A percentile compares a stretch with the other conserved stretches of the same genome.
These are phyloP conservation scores for Musa balbisiana DNA, from an alignment of 202 grass and related monocot species.

Conservation along the genomic window DNA sequence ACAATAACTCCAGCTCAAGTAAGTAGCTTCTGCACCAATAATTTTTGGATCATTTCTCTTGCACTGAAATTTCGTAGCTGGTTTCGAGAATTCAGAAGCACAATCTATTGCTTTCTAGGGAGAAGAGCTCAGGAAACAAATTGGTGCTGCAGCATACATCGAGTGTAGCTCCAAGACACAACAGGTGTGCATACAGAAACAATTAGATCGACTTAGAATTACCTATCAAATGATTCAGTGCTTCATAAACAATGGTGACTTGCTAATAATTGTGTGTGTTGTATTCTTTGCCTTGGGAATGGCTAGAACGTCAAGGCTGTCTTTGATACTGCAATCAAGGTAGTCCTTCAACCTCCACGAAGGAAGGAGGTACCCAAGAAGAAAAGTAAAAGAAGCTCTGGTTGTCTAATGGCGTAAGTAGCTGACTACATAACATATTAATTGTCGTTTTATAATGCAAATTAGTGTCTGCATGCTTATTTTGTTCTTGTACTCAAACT, in stretches of 20 bases:
- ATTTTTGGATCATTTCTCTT: not conserved
- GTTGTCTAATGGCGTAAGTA: slow-evolving; percentile 41
- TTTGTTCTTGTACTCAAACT: too few species aligned
- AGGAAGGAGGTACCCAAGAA: slow-evolving; percentile 48
- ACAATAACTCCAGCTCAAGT: slow-evolving; percentile 57
- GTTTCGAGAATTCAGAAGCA: not conserved
- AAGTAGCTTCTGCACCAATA: not conserved
- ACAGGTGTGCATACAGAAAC: slow-evolving; percentile 23
- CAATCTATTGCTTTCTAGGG: slow-evolving; percentile 37
- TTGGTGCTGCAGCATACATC: slow-evolving; percentile 70
- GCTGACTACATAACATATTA: not conserved
- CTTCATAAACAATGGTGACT: not conserved
- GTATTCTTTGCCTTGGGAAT: slow-evolving; percentile 6
- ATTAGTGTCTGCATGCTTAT: too few species aligned
- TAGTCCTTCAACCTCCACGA: slow-evolving; percentile 69
- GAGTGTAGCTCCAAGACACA: slow-evolving; percentile 98
- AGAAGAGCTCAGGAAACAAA: slow-evolving; percentile 69
- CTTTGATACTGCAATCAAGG: slow-evolving; percentile 89
- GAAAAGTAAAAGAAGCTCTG: slow-evolving; percentile 36
- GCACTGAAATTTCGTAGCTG: not conserved
- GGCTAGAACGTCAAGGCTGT: slow-evolving; percentile 69
- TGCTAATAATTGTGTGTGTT: not conserved
- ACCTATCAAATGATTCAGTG: not conserved
- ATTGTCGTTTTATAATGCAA: not conserved
- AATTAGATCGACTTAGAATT: too few species aligned